Evolutionary conservation across 2,329 filamentous ascomycete genomes (phyloP).

Genomic region (Akanthomyces uredinophilus): DNA sequence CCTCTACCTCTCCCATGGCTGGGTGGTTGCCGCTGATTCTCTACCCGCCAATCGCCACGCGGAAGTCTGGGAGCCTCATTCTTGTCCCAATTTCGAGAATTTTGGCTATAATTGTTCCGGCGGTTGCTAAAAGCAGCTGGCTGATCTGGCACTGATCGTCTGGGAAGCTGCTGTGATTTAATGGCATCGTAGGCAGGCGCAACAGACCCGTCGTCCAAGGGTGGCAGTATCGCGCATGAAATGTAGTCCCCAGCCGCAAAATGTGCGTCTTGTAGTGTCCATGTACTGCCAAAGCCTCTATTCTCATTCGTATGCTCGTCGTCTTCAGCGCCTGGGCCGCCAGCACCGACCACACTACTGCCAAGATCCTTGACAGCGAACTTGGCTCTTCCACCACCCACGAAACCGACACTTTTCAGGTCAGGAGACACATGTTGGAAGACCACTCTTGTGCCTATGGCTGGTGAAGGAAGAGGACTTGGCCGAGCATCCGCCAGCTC

Average conservation of each 20-base stretch:
- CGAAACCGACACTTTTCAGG: constrained; percentile 37
- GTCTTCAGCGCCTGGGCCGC: constrained; percentile 40
- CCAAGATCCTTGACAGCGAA: constrained; percentile 80
- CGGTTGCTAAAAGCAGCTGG: not conserved
- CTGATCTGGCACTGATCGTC: not conserved
- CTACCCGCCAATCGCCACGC: constrained; percentile 4
- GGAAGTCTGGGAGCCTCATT: not conserved
- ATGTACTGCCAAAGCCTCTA: constrained; percentile 59
- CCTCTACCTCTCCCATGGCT: not conserved
- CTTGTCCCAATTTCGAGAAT: not conserved
- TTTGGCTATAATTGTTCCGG: not conserved
- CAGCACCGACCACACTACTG: constrained; percentile 69
- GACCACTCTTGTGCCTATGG: constrained; percentile 76
- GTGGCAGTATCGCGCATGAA: constrained; percentile 74
- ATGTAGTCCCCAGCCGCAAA: constrained; percentile 90
- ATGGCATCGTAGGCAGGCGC: constrained; percentile 46
- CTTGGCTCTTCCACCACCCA: constrained; percentile 36
- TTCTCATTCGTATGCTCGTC: constrained; percentile 30
- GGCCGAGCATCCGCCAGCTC: constrained; percentile 65
- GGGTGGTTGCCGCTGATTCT: not conserved
- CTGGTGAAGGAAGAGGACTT: constrained; percentile 63
- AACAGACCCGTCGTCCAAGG: constrained; percentile 67
- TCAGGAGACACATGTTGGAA: constrained; percentile 87
- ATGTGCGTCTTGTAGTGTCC: constrained; percentile 68
- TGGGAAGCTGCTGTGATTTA: not conserved